Conservation (phyloP, 2,329 filamentous ascomycete genomes). For the Ophiocordyceps camponoti-saundersi region DNA sequence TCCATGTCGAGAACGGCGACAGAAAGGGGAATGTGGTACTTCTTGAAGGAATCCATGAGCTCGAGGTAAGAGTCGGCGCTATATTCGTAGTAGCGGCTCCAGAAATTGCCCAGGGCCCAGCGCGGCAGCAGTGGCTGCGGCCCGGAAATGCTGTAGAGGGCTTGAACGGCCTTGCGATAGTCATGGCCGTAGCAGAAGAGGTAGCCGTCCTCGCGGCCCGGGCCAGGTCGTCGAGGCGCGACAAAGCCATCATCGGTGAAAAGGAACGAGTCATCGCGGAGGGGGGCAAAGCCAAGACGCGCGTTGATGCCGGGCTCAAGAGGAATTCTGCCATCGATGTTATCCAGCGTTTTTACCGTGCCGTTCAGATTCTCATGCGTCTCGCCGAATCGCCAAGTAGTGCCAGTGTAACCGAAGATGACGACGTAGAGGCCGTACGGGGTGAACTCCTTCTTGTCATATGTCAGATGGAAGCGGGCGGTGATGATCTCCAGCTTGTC, state of each 20-base stretch:
- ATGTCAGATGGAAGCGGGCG: slow-evolving; percentile 34
- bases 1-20: slow-evolving; percentile 50
- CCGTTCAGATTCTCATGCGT: slow-evolving; percentile 22
- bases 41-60: slow-evolving; percentile 37
- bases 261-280: slow-evolving; percentile 41
- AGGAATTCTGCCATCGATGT: slow-evolving; percentile 28
- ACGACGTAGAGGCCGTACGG: slow-evolving; percentile 28
- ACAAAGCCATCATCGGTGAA: slow-evolving; percentile 37
- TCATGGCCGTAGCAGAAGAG: slow-evolving; percentile 42
- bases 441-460: slow-evolving; percentile 39
- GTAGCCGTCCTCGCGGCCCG: slow-evolving; percentile 34
- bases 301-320: slow-evolving; percentile 34
- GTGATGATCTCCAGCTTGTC: slow-evolving; percentile 37
- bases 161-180: slow-evolving; percentile 33
- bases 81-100: slow-evolving; percentile 46
- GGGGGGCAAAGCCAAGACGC: slow-evolving; percentile 27
- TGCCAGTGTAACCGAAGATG: slow-evolving; percentile 22
- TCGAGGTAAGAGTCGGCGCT: slow-evolving; percentile 34
- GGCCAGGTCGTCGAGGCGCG: slow-evolving; percentile 23
- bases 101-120: slow-evolving; percentile 48
- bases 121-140: slow-evolving; percentile 36
- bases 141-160: slow-evolving; percentile 38
- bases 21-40: slow-evolving; percentile 33
- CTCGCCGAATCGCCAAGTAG: slow-evolving; percentile 31
- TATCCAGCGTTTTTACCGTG: slow-evolving; percentile 37